Conservation (phyloP, 148 eudicot genomes). For the Agrostemma githago region DNA sequence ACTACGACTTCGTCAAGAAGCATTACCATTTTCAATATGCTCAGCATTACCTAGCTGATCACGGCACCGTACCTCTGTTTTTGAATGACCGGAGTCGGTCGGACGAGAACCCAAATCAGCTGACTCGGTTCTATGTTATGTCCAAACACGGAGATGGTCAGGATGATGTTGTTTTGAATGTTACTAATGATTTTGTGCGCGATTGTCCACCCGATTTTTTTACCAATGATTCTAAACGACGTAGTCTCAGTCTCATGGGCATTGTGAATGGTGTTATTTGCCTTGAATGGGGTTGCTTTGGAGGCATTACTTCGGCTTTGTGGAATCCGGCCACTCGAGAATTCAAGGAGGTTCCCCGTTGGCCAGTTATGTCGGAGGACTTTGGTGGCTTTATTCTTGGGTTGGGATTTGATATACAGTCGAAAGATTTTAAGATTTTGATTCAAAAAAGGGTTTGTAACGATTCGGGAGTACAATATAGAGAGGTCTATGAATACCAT, state of each 20-base stretch:
- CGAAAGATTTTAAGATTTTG: constrained; percentile 11
- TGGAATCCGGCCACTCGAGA: neutral
- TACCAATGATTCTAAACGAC: neutral
- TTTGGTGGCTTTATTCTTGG: neutral
- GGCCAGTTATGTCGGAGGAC: neutral
- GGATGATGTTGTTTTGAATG: neutral
- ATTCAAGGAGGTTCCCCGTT: neutral
- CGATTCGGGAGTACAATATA: too few species aligned
- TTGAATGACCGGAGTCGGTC: neutral
- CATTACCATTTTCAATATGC: constrained; percentile 3
- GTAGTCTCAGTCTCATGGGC: neutral
- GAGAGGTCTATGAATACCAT: neutral
- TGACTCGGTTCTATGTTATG: neutral
- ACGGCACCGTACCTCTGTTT: neutral
- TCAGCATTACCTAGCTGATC: too few species aligned
- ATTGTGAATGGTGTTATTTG: neutral
- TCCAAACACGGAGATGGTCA: neutral
- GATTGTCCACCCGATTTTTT: neutral
- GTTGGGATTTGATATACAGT: neutral
- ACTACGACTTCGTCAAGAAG: neutral
- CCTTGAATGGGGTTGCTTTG: neutral
- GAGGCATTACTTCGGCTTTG: neutral
- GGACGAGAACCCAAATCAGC: too few species aligned
- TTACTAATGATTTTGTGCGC: neutral
- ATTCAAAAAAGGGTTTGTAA: neutral